Base-by-base conservation (phyloP, 2,329 filamentous ascomycete species). In the Claviceps capensis region DNA sequence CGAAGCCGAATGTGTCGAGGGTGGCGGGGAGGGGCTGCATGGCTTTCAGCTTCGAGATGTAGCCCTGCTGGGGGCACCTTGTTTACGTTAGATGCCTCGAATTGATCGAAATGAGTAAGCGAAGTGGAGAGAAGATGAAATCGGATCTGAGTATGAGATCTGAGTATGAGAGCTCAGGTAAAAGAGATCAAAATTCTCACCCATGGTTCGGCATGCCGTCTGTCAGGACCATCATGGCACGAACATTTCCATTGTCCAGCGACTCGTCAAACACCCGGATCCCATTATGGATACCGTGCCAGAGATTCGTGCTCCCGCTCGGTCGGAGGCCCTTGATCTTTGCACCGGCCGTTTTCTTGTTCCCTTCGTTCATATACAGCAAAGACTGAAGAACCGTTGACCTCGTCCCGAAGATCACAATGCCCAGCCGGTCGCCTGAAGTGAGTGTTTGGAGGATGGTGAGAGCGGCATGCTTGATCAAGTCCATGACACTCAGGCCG, bases 371-470 rank as follows among this genome's bases (percentile, higher is more conserved):
- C 41, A 23, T 43, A 19, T 14, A 43, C 4, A 19, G 19, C 17
- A 43, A 19, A 43, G 41, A 23, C 16, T 43, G 41, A 4, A 43
- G 3, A 23, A 43, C 4, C 2, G 19, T 43, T 23, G 41, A 23
- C 41, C 41, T 43, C 17, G 41, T 43, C 9, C 41, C 41, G 14
- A 43, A 43, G 9, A 19, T 14, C 11, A 43, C 41, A 7, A 43
- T 43, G 41, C 41, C 19, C 17, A 43, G 0, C 4, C 78, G 68
- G 57, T 83, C 79, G 0, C 62, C 56, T n/a, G 73, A 69, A 34
- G 75, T 67, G 55, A 83, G 65, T 0, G 76, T 79, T 57, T 78
- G 74, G 9, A 81, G 58, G 17, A 83, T 79, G 7, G 78, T 81
- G 6, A 70, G 68, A 1, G 77, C 74, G 1, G 79, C 77, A 57